Base-by-base conservation (phyloP, 2,329 filamentous ascomycete genomes). In the Botryosphaeria agaves region DNA sequence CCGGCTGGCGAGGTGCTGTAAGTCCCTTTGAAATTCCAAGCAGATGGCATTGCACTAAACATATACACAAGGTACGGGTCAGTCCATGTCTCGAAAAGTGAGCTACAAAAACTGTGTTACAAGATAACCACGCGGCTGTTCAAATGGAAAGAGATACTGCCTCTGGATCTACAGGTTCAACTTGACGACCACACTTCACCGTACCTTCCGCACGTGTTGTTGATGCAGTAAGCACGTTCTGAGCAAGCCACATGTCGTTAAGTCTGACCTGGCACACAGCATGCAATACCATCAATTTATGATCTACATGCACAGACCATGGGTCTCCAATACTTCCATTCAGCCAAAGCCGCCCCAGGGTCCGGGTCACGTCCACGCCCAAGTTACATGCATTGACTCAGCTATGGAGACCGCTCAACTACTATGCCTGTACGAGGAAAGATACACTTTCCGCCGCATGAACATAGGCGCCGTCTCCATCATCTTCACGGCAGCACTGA, bases 201-300 rank as follows among this genome's bases (percentile, higher is more conserved):
- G n/a, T 46, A 43, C 27, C 37, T 56, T 6, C 55, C 55, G 7
- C 55, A 58, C 34, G 43, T 58, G n/a, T 36, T 58, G 14, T 47
- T 57, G 36, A 42, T 58, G 3, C 55, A 58, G 53, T 56, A 44
- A 32, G 41, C 29, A 34, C 5, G 14, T 12, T 8, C 23, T 29
- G 17, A 4, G 3, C 14, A 7, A 26, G 2, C 28, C 17, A 29
- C 9, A 16, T 14, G 15, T 23, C 3, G 15, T 18, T 20, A 23
- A n/a, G n/a, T n/a, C 11, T 28, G 26, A 9, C 18, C 7, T 16
- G 14, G 8, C n/a, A 11, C 14, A 26, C 14, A 55, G 52, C 30
- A 53, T 59, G 46, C 53, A 58, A 46, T 59, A 58, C 30, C 47
- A 59, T 34, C 53, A 58, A 30, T 52, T 57, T 2, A 44, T 57